Evolutionary conservation across 306 rosid species (phyloP).

Genomic region (Luffa aegyptiaca): DNA sequence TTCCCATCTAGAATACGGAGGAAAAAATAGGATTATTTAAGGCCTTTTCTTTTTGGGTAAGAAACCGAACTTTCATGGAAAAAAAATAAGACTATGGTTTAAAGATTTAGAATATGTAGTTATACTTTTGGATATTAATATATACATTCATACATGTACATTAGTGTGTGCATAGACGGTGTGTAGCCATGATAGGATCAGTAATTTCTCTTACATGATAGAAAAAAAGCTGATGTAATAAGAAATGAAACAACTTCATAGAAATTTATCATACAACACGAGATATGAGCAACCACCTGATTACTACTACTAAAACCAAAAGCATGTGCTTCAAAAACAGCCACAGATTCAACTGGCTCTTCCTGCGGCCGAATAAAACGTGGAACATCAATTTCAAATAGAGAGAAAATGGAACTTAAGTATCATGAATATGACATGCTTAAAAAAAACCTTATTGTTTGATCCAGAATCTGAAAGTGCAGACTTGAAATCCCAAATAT

Average conservation of each 20-base stretch:
- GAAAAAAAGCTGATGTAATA: background rate
- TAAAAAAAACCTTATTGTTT: conserved; percentile 29
- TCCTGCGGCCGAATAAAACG: background rate
- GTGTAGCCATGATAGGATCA: background rate
- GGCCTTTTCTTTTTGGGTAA: no score
- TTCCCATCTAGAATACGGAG: conserved; percentile 1
- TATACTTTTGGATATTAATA: background rate
- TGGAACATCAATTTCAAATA: background rate
- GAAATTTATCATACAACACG: background rate
- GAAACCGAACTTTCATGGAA: no score
- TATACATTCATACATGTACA: background rate
- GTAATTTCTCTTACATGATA: background rate
- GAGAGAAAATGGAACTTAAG: background rate
- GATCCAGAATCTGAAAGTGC: conserved; percentile 25
- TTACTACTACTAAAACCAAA: background rate
- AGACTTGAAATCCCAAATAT: conserved; percentile 29
- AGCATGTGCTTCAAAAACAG: conserved; percentile 3
- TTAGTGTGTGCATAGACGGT: background rate
- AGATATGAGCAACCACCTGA: conserved; percentile 7
- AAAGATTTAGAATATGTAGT: conserved; percentile 11
- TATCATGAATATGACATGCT: background rate
- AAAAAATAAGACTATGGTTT: background rate
- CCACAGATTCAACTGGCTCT: background rate
- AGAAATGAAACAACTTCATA: background rate
- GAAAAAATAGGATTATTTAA: background rate